phyloP scores from a whole-genome alignment of 352 stramenopile species.

The Globisporangium sylvaticum region DNA sequence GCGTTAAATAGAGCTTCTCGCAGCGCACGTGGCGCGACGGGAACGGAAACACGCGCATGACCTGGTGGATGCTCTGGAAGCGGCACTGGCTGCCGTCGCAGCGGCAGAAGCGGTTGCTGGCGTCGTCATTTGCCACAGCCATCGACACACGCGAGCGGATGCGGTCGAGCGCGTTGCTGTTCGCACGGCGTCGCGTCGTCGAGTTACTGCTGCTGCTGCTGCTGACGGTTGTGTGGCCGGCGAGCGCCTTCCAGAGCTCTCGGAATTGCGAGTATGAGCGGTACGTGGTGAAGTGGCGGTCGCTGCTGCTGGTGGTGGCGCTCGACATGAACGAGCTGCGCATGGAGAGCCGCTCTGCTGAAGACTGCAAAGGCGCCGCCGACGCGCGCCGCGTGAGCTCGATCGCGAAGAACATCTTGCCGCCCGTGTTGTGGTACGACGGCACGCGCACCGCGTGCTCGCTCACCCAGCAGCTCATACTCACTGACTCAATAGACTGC shows the following conservation, averaged over 20 bases:
- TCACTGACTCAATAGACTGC: not conserved
- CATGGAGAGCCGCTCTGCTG: conserved; percentile 15
- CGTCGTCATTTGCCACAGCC: not conserved
- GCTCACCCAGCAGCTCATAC: conserved; percentile 21
- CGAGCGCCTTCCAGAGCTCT: conserved; percentile 45
- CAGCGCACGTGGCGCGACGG: conserved; percentile 29
- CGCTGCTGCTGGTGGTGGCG: conserved; percentile 14
- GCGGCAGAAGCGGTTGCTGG: conserved; percentile 21
- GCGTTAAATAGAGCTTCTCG: conserved; percentile 23
- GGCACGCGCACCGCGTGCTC: conserved; percentile 19
- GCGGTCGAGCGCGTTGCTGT: conserved; percentile 10
- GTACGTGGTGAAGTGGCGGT: conserved; percentile 28
- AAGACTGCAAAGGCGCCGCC: conserved; percentile 28
- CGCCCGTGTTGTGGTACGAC: conserved; percentile 19
- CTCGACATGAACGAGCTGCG: conserved; percentile 18
- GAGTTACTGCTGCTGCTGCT: not conserved
- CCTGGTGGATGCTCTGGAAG: conserved; percentile 37
- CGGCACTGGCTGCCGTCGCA: conserved; percentile 35
- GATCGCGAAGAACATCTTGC: conserved; percentile 26
- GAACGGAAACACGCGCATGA: conserved; percentile 36
- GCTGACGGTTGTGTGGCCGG: not conserved
- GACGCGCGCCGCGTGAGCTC: conserved; percentile 19
- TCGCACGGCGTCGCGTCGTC: not conserved
- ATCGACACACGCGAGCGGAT: conserved; percentile 6
- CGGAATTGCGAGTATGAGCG: conserved; percentile 62